Base-by-base conservation (phyloP, 148 eudicot genomes). In the Nepenthes mirabilis region DNA sequence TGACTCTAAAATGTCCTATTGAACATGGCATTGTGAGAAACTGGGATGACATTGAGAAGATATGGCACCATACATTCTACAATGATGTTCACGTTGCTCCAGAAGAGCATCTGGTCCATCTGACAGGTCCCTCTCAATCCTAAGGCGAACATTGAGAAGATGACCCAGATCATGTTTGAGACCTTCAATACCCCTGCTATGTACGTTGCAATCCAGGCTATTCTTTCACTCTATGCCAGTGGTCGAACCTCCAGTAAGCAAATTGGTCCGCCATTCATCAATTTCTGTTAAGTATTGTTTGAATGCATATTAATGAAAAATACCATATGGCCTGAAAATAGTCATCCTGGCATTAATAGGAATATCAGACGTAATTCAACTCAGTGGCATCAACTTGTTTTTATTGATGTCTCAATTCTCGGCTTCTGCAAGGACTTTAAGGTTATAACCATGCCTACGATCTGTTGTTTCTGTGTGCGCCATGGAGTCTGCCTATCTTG, bases 1-100 rank as follows among this genome's bases (percentile, higher is more conserved):
- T 88, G 36, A 84, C 91, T 33, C 66, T 88, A 57, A 88, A 88
- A 51, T 88, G 84, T 73, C 90, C 95, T 56, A 88, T 88, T 71
- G 95, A 88, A 60, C 95, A 88, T 60, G 96, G 96, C 71, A 88
- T 88, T 69, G 96, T 88, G 10, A 88, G 82, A 81, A 88, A 88
- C 64, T 88, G 91, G 96, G 96, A 88, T 73, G 96, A 88, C 60
- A 88, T 88, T 91, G 96, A 88, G 79, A 87, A 87, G 65, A 83
- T 87, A 36, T 87, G 95, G 95, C 95, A 87, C 83, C 89, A 87
- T 74, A 87, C 89, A 2, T 87, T 87, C 79, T 87, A 87, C 82
- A 87, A 83, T 54, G 95, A 87, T 78, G 90, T 87, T 2, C 91
- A 91, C 66, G 95, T 88, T 59, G 88, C 91, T 52, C 95, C 95